Evolutionary conservation across 331 rosid genomes (phyloP), one percentile per base, ranked within the genome.

Genomic region (Cydonia oblonga): DNA sequence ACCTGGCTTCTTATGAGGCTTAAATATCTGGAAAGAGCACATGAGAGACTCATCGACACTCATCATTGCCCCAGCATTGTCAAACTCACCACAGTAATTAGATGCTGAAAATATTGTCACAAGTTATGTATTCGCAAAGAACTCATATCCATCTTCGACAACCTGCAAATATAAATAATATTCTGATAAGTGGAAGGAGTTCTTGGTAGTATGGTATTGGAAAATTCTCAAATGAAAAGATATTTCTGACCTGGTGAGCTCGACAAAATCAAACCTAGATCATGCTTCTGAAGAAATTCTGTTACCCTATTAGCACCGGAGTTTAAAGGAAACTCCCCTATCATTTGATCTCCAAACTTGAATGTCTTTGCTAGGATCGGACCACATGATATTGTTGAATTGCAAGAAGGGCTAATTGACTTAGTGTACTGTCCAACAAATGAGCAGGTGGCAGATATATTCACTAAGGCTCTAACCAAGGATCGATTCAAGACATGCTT

Each of bases 41-140:
- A 81, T 81, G 35, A 90, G 87, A 64, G 85, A 67, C 72, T 86
- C 92, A 80, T 87, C 87, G 42, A 93, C 96, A 14, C 69, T 79
- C 98, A 89, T 93, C 91, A 93, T 86, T 57, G 92, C 92, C 73
- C 95, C 96, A 9, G 90, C 97, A 76, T 93, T 93, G 82, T 90
- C 91, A 80, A 90, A 93, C 78, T 90, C 98, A 19, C 96, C 97
- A 78, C 98, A 93, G 74, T 90, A 93, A 71, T 93, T 93, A 16
- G 98, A 97, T 2, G 98, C 98, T 0, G 98, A 90, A 75, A 93
- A 93, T 42, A 90, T 75, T 11, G 98, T 93, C 4, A 93, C 96
- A 11, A 93, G 93, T 75, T 83, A 79, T 69, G 90, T 82, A 35
- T 87, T 70, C n/a, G 91, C 91, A 63, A 90, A 93, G 86, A 90